These are phyloP conservation scores for Tanozyma kutaoensis DNA, from an alignment of 805 yeast species.

Conservation along the genomic window DNA sequence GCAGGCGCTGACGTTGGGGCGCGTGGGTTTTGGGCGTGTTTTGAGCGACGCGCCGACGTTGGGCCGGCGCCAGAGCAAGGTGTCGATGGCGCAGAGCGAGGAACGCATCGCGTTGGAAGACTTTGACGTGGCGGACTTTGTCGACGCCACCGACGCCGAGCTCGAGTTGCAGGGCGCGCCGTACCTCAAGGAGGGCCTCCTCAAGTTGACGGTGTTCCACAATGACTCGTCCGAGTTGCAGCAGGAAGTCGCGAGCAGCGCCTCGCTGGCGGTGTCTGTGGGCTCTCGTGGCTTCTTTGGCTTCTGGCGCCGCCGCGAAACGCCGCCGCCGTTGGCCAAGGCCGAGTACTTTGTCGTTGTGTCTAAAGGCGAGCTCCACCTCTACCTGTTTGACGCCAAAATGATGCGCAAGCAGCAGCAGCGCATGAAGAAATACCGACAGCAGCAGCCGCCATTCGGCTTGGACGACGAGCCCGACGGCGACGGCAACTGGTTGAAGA, in stretches of 20 bases:
- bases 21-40: too few species aligned
- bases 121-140: slow-evolving; percentile 26
- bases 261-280: too few species aligned
- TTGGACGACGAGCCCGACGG: slow-evolving; percentile 19
- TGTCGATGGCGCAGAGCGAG: slow-evolving; percentile 24
- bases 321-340: too few species aligned
- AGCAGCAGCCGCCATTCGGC: slow-evolving; percentile 10
- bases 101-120: slow-evolving; percentile 15
- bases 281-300: too few species aligned
- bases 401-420: slow-evolving; percentile 26
- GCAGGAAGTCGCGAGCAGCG: too few species aligned
- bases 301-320: too few species aligned
- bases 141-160: slow-evolving; percentile 41
- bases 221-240: slow-evolving; percentile 25
- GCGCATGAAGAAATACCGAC: slow-evolving; percentile 11
- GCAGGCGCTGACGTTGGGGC: too few species aligned
- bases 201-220: slow-evolving; percentile 26
- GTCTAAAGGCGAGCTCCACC: slow-evolving; percentile 19
- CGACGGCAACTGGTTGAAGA: slow-evolving; percentile 60
- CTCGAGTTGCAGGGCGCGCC: slow-evolving; percentile 64
- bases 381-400: slow-evolving; percentile 5
- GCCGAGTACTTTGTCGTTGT: slow-evolving; percentile 50
- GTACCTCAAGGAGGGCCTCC: slow-evolving; percentile 63
- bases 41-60: too few species aligned
- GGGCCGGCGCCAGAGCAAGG: neutral